Percentiles rank a stretch among this genome's conserved stretches.
These are phyloP conservation scores for Gymnopilus dilepis DNA, from an alignment of 768 basidiomycete species.

Conservation along the genomic window DNA sequence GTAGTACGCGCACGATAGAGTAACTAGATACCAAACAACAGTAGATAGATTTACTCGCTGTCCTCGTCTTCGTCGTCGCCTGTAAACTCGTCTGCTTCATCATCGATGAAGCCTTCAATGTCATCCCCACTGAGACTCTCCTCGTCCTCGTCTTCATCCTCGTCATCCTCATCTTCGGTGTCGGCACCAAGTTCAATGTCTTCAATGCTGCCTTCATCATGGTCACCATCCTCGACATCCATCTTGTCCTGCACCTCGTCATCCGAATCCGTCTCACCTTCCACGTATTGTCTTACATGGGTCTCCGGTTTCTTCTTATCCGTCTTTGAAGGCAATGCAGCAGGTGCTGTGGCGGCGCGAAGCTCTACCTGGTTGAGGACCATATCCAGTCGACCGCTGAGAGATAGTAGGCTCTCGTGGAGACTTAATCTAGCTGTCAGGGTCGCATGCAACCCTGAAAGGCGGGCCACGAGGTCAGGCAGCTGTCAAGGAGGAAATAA, in stretches of 20 bases:
- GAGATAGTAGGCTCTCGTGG: constrained; percentile 82
- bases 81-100: constrained; percentile 60
- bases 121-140: constrained; percentile 55
- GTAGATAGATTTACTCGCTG: constrained; percentile 48
- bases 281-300: constrained; percentile 63
- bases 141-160: constrained; percentile 65
- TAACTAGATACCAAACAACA: background rate
- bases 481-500: constrained; percentile 65
- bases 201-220: constrained; percentile 70
- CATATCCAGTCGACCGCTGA: constrained; percentile 92
- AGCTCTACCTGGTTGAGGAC: constrained; percentile 93
- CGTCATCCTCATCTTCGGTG: constrained; percentile 60
- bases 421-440: constrained; percentile 80
- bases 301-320: constrained; percentile 37
- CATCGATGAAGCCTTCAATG: constrained; percentile 58
- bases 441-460: constrained; percentile 84
- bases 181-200: constrained; percentile 77
- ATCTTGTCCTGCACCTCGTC: constrained; percentile 64
- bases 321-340: constrained; percentile 50
- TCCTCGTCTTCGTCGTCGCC: constrained; percentile 56
- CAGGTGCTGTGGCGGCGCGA: constrained; percentile 74
- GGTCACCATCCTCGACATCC: constrained; percentile 67
- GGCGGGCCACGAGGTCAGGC: constrained; percentile 87
- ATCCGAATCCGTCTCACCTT: constrained; percentile 73
- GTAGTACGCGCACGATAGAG: background rate